phyloP scores from a whole-genome alignment of 345 rosid species.

The Linum lewisii region DNA sequence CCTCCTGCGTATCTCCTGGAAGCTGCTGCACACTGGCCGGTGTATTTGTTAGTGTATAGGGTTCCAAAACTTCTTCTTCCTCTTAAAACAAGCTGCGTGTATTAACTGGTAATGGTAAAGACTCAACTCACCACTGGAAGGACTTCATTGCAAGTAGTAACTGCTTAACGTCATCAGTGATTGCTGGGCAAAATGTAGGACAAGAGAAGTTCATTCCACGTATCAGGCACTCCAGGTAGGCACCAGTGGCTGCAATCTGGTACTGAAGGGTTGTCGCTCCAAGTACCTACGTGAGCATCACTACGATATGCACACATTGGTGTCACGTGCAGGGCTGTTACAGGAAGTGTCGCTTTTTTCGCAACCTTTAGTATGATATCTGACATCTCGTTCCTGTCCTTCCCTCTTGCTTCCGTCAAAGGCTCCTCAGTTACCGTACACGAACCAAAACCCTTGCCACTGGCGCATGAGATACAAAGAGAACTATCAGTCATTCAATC shows the following conservation, averaged over 20 bases:
- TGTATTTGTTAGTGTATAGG: too few relatives aligned
- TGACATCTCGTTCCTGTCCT: conserved; percentile 38
- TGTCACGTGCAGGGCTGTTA: conserved; percentile 47
- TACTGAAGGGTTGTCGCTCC: conserved; percentile 56
- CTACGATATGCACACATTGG: conserved; percentile 57
- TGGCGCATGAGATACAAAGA: conserved; percentile 16
- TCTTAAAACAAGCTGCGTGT: too few relatives aligned
- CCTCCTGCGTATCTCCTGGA: too few relatives aligned
- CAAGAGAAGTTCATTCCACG: conserved; percentile 53
- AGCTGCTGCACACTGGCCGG: too few relatives aligned
- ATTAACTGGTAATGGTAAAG: too few relatives aligned
- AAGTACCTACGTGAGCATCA: conserved; percentile 56
- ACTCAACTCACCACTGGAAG: too few relatives aligned
- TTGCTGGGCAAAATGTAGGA: conserved; percentile 24
- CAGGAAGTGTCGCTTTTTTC: conserved; percentile 32
- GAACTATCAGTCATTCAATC: conserved; percentile 9
- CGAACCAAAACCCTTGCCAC: conserved; percentile 31
- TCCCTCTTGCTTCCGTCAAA: conserved; percentile 30
- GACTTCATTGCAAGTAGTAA: too few relatives aligned
- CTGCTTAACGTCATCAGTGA: neutral
- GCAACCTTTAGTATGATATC: conserved; percentile 29
- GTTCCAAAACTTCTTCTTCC: too few relatives aligned
- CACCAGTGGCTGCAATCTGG: conserved; percentile 79
- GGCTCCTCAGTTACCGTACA: conserved; percentile 54
- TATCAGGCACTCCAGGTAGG: conserved; percentile 69